phyloP scores from a whole-genome alignment of 768 basidiomycete genomes.

The Sporobolomyces phaffii region DNA sequence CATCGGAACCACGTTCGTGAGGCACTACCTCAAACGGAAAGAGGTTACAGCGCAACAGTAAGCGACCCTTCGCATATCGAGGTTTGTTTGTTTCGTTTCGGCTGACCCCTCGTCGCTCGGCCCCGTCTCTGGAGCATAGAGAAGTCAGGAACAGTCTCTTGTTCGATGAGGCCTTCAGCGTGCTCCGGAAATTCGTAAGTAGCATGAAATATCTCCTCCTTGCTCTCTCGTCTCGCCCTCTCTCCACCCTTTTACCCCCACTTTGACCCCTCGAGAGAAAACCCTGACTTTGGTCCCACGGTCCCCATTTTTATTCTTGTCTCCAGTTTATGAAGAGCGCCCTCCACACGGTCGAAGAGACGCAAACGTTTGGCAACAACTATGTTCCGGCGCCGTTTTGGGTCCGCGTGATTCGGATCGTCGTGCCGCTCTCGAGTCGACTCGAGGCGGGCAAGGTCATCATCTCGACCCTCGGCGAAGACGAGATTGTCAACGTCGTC shows the following conservation, averaged over 20 bases:
- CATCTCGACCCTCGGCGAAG: conserved; percentile 31
- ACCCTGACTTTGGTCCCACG: neutral
- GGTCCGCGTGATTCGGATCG: conserved; percentile 47
- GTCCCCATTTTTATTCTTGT: too few species aligned
- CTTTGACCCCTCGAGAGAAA: too few species aligned
- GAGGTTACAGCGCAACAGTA: conserved; percentile 31
- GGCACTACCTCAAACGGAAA: conserved; percentile 45
- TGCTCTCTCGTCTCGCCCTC: neutral
- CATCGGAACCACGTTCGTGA: conserved; percentile 41
- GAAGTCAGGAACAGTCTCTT: conserved; percentile 60
- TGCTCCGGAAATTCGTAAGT: conserved; percentile 63
- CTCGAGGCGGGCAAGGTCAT: conserved; percentile 33
- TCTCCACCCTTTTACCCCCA: conserved; percentile 43
- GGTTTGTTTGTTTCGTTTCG: too few species aligned
- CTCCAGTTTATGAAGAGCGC: conserved; percentile 29
- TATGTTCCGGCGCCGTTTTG: conserved; percentile 48
- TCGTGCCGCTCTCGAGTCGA: conserved; percentile 44
- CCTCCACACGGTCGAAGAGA: conserved; percentile 64
- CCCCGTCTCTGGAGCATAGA: too few species aligned
- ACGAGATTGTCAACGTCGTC: conserved; percentile 55
- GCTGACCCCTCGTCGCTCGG: too few species aligned
- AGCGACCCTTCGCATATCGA: neutral
- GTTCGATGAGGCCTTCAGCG: conserved; percentile 67
- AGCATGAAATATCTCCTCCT: too few species aligned
- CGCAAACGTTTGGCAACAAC: conserved; percentile 51